These are phyloP conservation scores for Nicotiana paniculata DNA, from an alignment of 257 asterid species.

Conservation along the genomic window DNA sequence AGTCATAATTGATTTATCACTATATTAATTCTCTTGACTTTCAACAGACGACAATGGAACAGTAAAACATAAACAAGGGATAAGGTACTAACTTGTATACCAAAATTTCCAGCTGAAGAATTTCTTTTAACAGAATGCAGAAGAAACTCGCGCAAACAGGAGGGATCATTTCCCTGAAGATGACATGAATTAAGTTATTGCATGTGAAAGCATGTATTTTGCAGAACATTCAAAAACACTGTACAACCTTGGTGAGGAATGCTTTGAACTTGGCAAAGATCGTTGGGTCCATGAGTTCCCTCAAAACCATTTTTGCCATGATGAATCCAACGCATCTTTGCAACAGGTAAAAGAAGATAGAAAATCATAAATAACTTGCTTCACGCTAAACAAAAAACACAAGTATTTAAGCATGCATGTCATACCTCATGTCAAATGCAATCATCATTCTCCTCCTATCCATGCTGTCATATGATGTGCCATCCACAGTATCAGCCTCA, in stretches of 20 bases:
- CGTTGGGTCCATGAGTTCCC: conserved; percentile 89
- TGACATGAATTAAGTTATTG: background rate
- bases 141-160: conserved; percentile 92
- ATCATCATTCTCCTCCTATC: conserved; percentile 88
- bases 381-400: conserved; percentile 11
- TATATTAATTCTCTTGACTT: background rate
- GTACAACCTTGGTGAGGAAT: conserved; percentile 74
- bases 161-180: conserved; percentile 76
- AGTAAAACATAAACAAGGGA: background rate
- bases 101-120: conserved; percentile 52
- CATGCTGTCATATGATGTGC: conserved; percentile 31
- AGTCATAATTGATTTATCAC: background rate
- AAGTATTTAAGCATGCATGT: conserved; percentile 1
- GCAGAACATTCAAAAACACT: background rate
- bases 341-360: conserved; percentile 13
- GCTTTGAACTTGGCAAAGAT: conserved; percentile 78
- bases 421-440: conserved; percentile 95
- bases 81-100: conserved; percentile 61
- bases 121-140: conserved; percentile 45
- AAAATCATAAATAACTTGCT: conserved; percentile 5
- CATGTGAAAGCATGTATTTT: conserved; percentile 12
- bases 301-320: conserved; percentile 90
- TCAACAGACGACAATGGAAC: background rate
- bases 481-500: conserved; percentile 42
- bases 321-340: conserved; percentile 85